phyloP scores from a whole-genome alignment of 1,139 yeast genomes.

The Lizanozyma gosingica region DNA sequence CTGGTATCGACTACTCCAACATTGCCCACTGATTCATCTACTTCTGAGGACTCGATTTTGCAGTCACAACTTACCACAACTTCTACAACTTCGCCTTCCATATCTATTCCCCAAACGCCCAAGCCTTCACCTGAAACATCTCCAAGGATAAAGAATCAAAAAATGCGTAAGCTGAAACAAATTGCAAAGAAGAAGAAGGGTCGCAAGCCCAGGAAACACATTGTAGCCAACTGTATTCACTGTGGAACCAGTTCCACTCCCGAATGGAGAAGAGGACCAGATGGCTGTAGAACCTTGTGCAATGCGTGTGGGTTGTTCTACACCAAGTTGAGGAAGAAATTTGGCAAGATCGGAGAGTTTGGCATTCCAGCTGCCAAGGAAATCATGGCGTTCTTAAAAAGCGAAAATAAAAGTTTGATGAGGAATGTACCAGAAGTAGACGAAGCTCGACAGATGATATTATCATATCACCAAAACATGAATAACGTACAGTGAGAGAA shows the following conservation, averaged over 20 bases:
- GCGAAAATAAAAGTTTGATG: background rate
- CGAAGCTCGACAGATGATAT: background rate
- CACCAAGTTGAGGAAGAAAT: background rate
- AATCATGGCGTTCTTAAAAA: background rate
- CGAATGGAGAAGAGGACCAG: conserved; percentile 21
- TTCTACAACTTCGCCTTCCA: too few species aligned
- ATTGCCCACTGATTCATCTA: background rate
- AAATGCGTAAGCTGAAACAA: background rate
- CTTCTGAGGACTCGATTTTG: background rate
- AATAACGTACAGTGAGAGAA: too few species aligned
- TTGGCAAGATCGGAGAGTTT: background rate
- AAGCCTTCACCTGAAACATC: too few species aligned
- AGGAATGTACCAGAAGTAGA: background rate
- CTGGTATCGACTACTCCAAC: background rate
- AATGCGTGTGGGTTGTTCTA: conserved; percentile 19
- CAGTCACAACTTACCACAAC: background rate
- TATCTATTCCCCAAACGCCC: background rate
- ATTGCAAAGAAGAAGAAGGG: background rate
- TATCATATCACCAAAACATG: background rate
- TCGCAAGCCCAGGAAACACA: background rate
- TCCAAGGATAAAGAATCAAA: too few species aligned
- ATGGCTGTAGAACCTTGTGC: conserved; percentile 16
- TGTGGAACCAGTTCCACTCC: conserved; percentile 15
- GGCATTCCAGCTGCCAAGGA: background rate
- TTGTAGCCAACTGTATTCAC: conserved; percentile 6